Evolutionary conservation across 2,329 filamentous ascomycete genomes (phyloP).

Genomic region (Bipolaris bicolor): DNA sequence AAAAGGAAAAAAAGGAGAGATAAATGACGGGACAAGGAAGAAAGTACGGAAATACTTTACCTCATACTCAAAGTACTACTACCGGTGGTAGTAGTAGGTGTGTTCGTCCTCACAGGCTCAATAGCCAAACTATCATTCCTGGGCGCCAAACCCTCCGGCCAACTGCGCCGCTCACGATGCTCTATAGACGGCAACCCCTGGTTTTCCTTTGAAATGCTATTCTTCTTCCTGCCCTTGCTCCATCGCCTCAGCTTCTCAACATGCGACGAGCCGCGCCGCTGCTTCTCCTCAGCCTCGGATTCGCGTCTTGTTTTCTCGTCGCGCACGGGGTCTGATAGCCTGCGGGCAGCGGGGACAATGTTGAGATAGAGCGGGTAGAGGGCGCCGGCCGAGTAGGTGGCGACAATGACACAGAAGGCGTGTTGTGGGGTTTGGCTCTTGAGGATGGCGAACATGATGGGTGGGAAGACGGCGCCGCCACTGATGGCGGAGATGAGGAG

Average conservation of each 20-base stretch:
- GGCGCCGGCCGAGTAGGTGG: conserved; percentile 57
- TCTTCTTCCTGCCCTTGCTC: conserved; percentile 30
- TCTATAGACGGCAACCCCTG: conserved; percentile 36
- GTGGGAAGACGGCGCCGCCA: conserved; percentile 63
- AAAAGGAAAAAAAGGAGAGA: not conserved
- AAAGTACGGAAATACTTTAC: not conserved
- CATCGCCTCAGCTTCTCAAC: conserved; percentile 29
- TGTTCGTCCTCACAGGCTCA: conserved; percentile 18
- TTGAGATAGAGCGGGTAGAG: conserved; percentile 64
- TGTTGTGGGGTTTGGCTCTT: conserved; percentile 52
- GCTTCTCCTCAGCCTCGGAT: conserved; percentile 28
- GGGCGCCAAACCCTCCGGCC: conserved; percentile 36
- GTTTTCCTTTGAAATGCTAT: conserved; percentile 18
- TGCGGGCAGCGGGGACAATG: conserved; percentile 53
- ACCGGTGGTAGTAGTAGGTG: conserved; percentile 14
- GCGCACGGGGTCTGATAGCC: conserved; percentile 58
- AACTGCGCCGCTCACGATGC: conserved; percentile 41
- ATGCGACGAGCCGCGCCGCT: conserved; percentile 24
- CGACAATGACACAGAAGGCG: conserved; percentile 61
- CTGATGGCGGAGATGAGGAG: conserved; percentile 61
- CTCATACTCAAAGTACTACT: conserved; percentile 9
- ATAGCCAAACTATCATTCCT: conserved; percentile 20
- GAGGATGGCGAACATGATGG: conserved; percentile 58
- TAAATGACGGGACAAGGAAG: not conserved
- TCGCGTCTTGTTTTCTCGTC: conserved; percentile 41